These are phyloP conservation scores for Leccinum subrobustum DNA, from an alignment of 1,284 basidiomycete species.

Conservation along the genomic window DNA sequence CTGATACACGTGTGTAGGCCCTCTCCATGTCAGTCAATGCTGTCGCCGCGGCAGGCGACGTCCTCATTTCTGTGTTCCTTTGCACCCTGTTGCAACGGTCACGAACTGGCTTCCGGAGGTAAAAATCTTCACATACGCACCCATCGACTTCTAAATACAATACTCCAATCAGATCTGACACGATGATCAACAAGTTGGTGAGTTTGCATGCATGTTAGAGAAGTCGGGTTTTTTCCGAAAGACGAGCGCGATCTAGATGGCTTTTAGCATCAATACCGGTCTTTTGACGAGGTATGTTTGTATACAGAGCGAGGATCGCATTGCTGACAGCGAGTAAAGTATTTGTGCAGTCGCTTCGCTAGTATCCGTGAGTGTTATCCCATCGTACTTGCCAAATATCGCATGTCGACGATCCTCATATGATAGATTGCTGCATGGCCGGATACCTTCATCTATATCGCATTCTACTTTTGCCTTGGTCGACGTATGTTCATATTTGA, in stretches of 20 bases:
- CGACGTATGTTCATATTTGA: conserved; percentile 36
- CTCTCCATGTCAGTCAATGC: conserved; percentile 58
- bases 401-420: neutral
- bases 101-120: conserved; percentile 58
- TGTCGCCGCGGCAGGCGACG: conserved; percentile 57
- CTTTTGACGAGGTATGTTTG: conserved; percentile 33
- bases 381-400: neutral
- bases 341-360: conserved; percentile 46
- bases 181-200: conserved; percentile 48
- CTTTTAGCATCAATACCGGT: conserved; percentile 53
- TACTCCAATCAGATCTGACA: conserved; percentile 39
- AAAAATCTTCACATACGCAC: neutral
- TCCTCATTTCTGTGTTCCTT: conserved; percentile 53
- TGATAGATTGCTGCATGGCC: conserved; percentile 40
- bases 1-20: conserved; percentile 17
- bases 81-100: conserved; percentile 52
- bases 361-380: conserved; percentile 36
- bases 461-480: conserved; percentile 54
- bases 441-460: conserved; percentile 47
- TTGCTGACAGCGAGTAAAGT: conserved; percentile 15
- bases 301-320: too few species aligned
- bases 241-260: conserved; percentile 34
- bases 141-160: neutral
- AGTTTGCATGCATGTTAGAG: neutral
- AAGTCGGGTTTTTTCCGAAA: neutral